These are phyloP conservation scores for Anisodus acutangulus DNA, from an alignment of 257 asterid species.

Conservation along the genomic window DNA sequence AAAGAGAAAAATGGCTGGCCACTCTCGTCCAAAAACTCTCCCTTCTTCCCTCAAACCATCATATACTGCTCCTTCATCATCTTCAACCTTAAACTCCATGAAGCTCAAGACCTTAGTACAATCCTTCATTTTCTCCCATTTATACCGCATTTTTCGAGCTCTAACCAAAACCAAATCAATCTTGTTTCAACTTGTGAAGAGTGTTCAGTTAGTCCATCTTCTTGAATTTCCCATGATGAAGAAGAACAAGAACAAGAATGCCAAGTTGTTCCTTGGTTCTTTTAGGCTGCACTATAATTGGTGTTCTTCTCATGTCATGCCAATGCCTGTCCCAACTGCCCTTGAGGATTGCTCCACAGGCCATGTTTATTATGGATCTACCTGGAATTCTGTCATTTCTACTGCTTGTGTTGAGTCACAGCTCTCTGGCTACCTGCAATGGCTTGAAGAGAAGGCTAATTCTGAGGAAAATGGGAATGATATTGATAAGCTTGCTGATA, in stretches of 20 bases:
- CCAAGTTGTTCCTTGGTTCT: slow-evolving; percentile 62
- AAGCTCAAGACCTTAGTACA: slow-evolving; percentile 57
- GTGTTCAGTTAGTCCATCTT: slow-evolving; percentile 43
- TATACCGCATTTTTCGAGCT: slow-evolving; percentile 54
- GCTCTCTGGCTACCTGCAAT: slow-evolving; percentile 64
- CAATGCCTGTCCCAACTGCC: slow-evolving; percentile 42
- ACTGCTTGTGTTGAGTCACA: slow-evolving; percentile 36
- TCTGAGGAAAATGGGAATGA: slow-evolving; percentile 46
- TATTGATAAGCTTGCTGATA: slow-evolving; percentile 77
- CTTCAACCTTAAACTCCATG: slow-evolving; percentile 55
- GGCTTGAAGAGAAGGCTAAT: slow-evolving; percentile 74
- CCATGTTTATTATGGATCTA: slow-evolving; percentile 57
- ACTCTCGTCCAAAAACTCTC: slow-evolving; percentile 51
- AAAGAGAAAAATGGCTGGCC: slow-evolving; percentile 31
- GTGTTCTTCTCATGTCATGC: slow-evolving; percentile 68
- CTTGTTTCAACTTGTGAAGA: slow-evolving; percentile 52
- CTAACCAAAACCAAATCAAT: slow-evolving; percentile 55
- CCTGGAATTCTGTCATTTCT: slow-evolving; percentile 54
- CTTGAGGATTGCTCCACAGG: slow-evolving; percentile 29
- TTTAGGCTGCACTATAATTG: slow-evolving; percentile 86
- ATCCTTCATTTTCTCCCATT: slow-evolving; percentile 62
- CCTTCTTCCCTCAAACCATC: slow-evolving; percentile 52
- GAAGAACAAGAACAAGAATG: slow-evolving; percentile 42
- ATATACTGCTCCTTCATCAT: slow-evolving; percentile 36
- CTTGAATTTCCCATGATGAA: slow-evolving; percentile 43